A percentile compares a stretch with the other conserved stretches of the same genome.
These are phyloP conservation scores for Tetrahymena elliotti DNA, from an alignment of 73 alveolate species.

Conservation along the genomic window DNA sequence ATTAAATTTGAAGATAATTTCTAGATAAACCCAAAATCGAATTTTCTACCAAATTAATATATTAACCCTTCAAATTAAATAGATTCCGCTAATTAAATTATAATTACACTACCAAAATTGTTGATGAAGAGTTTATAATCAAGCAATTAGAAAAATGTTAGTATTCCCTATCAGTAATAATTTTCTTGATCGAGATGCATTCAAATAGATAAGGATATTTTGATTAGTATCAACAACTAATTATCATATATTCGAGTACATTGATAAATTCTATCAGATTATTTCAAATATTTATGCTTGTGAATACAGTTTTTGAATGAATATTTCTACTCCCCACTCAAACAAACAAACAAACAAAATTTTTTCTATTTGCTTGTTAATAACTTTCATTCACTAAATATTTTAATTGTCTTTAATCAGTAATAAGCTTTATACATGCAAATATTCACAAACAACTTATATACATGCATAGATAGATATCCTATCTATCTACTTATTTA, in stretches of 20 bases:
- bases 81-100: not conserved
- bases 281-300: not conserved
- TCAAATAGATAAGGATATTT: not conserved
- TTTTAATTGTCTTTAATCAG: not conserved
- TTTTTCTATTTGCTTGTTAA: not conserved
- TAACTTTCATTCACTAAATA: not conserved
- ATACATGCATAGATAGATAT: not conserved
- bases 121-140: not conserved
- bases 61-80: not conserved
- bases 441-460: no score
- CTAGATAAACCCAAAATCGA: not conserved
- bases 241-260: not conserved
- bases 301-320: not conserved
- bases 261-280: not conserved
- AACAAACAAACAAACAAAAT: no score
- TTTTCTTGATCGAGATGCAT: not conserved
- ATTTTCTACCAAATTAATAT: not conserved
- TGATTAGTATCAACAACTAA: not conserved
- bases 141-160: not conserved
- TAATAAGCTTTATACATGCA: not conserved
- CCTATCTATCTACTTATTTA: not conserved
- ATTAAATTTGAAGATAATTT: no score
- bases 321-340: not conserved
- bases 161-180: not conserved
- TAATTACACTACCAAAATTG: not conserved